phyloP scores from a whole-genome alignment of 257 asterid genomes.

The Penstemon newberryi region DNA sequence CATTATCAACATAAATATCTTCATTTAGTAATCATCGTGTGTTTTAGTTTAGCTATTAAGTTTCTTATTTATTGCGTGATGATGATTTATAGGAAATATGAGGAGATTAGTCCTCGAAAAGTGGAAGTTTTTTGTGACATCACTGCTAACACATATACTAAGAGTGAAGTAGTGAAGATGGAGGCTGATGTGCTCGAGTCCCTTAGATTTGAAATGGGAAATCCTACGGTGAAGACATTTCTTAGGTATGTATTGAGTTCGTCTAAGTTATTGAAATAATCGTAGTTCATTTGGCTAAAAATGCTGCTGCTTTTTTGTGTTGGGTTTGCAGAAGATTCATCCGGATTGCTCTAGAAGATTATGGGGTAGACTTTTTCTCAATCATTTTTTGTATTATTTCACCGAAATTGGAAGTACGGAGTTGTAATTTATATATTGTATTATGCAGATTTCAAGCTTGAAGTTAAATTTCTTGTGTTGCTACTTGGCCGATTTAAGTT shows the following conservation, averaged over 20 bases:
- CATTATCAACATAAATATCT: constrained; percentile 34
- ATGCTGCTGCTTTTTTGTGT: neutral
- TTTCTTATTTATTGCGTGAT: neutral
- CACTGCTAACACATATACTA: constrained; percentile 66
- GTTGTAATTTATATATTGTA: constrained; percentile 24
- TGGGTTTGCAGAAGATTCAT: constrained; percentile 54
- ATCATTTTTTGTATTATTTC: neutral
- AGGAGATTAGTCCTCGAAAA: constrained; percentile 83
- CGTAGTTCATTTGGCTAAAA: constrained; percentile 10
- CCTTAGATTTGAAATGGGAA: constrained; percentile 85
- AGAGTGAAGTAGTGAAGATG: constrained; percentile 77
- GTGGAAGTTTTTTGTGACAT: constrained; percentile 76
- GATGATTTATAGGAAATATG: constrained; percentile 64
- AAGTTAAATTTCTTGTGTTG: constrained; percentile 73
- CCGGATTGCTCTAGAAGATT: constrained; percentile 54
- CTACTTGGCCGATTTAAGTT: constrained; percentile 76
- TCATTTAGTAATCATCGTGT: neutral
- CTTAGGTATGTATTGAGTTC: constrained; percentile 48
- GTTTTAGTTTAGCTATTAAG: constrained; percentile 9
- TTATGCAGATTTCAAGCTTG: constrained; percentile 47
- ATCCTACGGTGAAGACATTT: constrained; percentile 72
- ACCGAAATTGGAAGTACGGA: neutral
- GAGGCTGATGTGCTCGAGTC: constrained; percentile 76
- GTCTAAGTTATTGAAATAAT: constrained; percentile 7
- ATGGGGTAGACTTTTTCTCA: constrained; percentile 40